Evolutionary conservation across 331 rosid species (phyloP).

Genomic region (Ulmus americana): DNA sequence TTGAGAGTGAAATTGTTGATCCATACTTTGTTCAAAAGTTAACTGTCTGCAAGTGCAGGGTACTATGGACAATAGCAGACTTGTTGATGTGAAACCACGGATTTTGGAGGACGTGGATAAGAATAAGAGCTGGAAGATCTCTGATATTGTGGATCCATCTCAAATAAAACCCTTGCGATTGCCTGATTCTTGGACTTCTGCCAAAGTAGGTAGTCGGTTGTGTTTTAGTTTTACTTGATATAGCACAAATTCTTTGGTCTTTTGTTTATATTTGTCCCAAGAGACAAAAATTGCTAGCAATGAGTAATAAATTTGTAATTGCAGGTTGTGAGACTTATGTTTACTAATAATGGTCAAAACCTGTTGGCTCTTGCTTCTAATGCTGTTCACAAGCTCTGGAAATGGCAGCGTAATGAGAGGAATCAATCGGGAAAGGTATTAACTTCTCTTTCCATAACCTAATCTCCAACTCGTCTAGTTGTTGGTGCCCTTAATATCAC

Average conservation of each 20-base stretch:
- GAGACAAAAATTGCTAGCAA: background rate
- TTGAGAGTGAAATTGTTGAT: background rate
- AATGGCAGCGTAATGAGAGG: constrained; percentile 42
- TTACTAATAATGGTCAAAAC: constrained; percentile 37
- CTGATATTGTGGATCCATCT: constrained; percentile 36
- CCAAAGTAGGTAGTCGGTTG: constrained; percentile 26
- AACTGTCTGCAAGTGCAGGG: constrained; percentile 23
- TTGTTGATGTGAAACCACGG: constrained; percentile 41
- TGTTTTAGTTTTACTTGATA: background rate
- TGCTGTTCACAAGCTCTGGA: constrained; percentile 48
- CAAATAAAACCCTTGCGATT: constrained; percentile 33
- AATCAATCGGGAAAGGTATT: constrained; percentile 37
- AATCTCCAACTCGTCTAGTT: background rate
- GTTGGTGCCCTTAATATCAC: constrained; percentile 4
- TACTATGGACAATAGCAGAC: constrained; percentile 35
- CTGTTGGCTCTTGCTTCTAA: constrained; percentile 34
- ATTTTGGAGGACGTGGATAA: constrained; percentile 33
- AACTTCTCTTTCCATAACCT: background rate
- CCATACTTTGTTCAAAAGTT: constrained; percentile 1
- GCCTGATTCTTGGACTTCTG: constrained; percentile 34
- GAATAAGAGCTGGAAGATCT: constrained; percentile 34
- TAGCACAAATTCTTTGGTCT: background rate
- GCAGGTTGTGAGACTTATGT: constrained; percentile 40
- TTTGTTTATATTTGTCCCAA: background rate
- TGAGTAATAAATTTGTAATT: constrained; percentile 2